Base-by-base conservation (phyloP, 2,329 filamentous ascomycete genomes). In the Hypoxylon sp. region DNA sequence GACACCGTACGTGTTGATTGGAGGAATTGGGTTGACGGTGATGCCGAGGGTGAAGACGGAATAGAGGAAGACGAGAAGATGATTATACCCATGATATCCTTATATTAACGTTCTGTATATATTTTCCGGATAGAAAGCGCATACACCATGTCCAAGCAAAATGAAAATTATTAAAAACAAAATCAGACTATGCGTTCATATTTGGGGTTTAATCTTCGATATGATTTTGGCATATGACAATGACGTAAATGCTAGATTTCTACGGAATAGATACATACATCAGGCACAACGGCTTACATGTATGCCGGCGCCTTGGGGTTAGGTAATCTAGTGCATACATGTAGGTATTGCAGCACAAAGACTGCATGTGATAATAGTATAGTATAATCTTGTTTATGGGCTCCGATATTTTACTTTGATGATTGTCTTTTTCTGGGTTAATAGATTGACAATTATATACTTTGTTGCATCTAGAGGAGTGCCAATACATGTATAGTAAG, bases 161-260 rank as follows among this genome's bases (percentile, higher is more conserved):
- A 22, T 11, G 17, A 5, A n/a, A 37, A 5, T 14, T 0, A 35
- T 11, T 10, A 29, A 26, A 44, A 48, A 14, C 3, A 51, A 51
- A 33, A 35, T 13, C 2, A 10, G 17, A 52, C n/a, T 1, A 52
- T 22, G 22, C 37, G 22, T 35, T 19, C n/a, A 39, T 39, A 37
- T 24, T 17, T 33, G 22, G 14, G 24, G 22, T 24, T 55, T 10
- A 3, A 35, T 57, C n/a, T 26, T 26, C 42, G 9, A 33, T n/a
- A 8, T 35, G n/a, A 37, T 37, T 66, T 66, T 71, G 59, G 65
- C 68, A 71, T 68, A 71, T 71, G 68, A 71, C 58, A 55, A 71
- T 71, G 69, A 71, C 69, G 69, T 67, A 71, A 14, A 13, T 14
- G 29, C 8, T 11, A 26, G 9, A 10, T 22, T 22, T 22, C 19